Evolutionary conservation across 2,329 filamentous ascomycete genomes (phyloP), one percentile per base, ranked within the genome.

Genomic region (Aspergillus intermedius): DNA sequence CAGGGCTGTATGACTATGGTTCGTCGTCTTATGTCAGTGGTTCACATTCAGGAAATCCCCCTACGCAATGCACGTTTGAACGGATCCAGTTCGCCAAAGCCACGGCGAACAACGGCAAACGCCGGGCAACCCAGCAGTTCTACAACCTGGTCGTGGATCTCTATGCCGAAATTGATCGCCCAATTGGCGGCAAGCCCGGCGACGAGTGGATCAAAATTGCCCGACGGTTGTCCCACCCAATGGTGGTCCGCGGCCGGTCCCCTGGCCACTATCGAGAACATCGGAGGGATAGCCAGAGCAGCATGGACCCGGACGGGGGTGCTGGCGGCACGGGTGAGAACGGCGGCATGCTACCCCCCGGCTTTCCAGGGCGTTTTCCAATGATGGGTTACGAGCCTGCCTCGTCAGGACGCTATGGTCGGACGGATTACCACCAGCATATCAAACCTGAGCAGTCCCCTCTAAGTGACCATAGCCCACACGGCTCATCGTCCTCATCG

Each of bases 61-160:
- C 71, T 1, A 69, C 66, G 6, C 74, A 75, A n/a, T 79, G 84
- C 49, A 79, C 77, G 0, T 96, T 94, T 63, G 90, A 95, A 64
- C 83, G 91, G 9, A 93, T 95, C 45, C 90, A 95, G 60, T 96
- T 95, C 78, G 94, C 95, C 67, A 88, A 88, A 55, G 90, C 91
- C 1, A 95, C 90, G 0, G 88, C 89, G 21, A 96, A 95, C 72
- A 96, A 96, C 57, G 90, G 90, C 42, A 95, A 95, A 67, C 79
- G 91, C 57, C 78, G 91, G 49, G 90, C 90, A 1, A 88, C 90
- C 15, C 90, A 96, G 63, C 91, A 95, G 60, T 95, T 90, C 67
- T 95, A 94, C 62, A 88, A 93, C 60, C 77, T 96, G n/a, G 81
- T 94, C 42, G 84, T 95, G 3, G 89, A 95, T 64, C 80, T 94